Base-by-base conservation (phyloP, 2,329 filamentous ascomycete species). In the Septoria linicola region DNA sequence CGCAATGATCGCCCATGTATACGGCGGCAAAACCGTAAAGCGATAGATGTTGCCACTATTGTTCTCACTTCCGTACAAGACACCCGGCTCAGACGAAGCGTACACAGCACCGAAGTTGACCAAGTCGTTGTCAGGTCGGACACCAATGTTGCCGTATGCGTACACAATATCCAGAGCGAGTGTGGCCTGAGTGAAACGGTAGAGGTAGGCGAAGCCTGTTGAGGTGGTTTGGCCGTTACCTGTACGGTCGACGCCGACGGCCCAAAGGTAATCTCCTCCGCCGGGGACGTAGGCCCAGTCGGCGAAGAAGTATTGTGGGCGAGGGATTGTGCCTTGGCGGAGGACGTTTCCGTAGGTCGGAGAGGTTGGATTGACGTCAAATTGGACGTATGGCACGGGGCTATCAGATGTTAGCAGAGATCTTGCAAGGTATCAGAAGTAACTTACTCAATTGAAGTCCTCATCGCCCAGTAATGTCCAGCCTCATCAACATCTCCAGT, bases 271-370 rank as follows among this genome's bases (percentile, higher is more conserved):
- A 13, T 23, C 16, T 2, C 39, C 46, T 10, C 37, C 39, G 20
- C 37, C 35, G 11, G 49, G 36, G n/a, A 52, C 49, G 36, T 46
- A 52, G 6, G 42, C 49, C 49, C 49, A 52, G 30, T 52, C 49
- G 20, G 35, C 46, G 39, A 49, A 49, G 42, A 37, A 41, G 19
- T 35, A 46, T 16, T 25, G 13, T 11, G 49, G 35, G 13, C 30
- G 17, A 6, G 32, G 6, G 17, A 49, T 13, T 16, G n/a, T 16
- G 39, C 46, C 46, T 30, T 20, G 17, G 3, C 8, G 14, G 17
- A 49, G 16, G n/a, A 49, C 25, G n/a, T 30, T 49, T 6, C 49
- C 49, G 20, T 46, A 52, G 5, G 27, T 37, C 19, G 23, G 36
- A 27, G 49, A 41, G 13, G 14, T n/a, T 4, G 35, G 35, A 19